Conservation (phyloP, 176 grass and related monocot species). For the Urochloa ruziziensis region DNA sequence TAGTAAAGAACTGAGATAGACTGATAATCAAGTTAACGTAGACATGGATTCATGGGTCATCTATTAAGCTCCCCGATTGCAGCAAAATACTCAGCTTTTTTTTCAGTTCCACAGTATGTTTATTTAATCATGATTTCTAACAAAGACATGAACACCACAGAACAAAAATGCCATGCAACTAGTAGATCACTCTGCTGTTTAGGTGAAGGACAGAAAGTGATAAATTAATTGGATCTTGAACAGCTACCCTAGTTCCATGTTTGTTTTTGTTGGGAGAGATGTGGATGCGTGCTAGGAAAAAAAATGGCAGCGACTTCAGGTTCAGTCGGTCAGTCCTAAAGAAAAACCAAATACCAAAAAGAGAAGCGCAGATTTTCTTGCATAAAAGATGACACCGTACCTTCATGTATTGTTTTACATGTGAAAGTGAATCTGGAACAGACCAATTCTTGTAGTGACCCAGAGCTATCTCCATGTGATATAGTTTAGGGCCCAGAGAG, state of each 20-base stretch:
- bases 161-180: conserved; percentile 4
- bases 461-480: conserved; percentile 91
- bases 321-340: neutral
- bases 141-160: neutral
- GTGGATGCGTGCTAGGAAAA: neutral
- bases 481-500: conserved; percentile 83
- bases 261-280: neutral
- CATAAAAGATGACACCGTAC: conserved; percentile 23
- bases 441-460: conserved; percentile 94
- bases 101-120: neutral
- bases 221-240: neutral
- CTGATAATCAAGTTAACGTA: neutral
- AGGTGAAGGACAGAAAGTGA: neutral
- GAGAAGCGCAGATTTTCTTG: neutral
- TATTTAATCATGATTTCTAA: neutral
- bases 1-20: neutral
- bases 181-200: conserved; percentile 2
- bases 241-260: conserved; percentile 6
- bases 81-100: neutral
- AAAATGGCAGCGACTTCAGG: neutral
- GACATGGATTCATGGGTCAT: neutral
- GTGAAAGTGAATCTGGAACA: conserved; percentile 71
- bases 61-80: neutral
- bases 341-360: conserved; percentile 3
- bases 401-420: conserved; percentile 86